These are phyloP conservation scores for Ephemerocybe angulata DNA, from an alignment of 768 basidiomycete species.

Conservation along the genomic window DNA sequence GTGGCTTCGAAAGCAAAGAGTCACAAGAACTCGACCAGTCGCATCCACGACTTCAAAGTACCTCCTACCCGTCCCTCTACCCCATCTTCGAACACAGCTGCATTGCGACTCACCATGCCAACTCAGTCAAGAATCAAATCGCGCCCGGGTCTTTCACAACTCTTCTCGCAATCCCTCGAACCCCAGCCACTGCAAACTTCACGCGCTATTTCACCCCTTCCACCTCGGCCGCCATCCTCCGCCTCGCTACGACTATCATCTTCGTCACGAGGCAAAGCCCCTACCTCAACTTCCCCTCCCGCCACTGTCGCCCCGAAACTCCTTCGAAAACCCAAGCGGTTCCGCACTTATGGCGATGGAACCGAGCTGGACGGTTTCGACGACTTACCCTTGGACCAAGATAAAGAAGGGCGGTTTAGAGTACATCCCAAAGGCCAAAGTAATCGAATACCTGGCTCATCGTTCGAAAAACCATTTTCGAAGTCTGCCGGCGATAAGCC, in stretches of 20 bases:
- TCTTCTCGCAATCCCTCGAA: conserved; percentile 56
- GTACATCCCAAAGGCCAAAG: conserved; percentile 70
- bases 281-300: conserved; percentile 31
- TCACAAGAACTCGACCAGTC: conserved; percentile 62
- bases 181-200: conserved; percentile 30
- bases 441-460: conserved; percentile 58
- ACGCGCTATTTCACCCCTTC: conserved; percentile 58
- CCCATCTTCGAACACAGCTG: conserved; percentile 72
- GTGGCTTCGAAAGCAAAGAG: conserved; percentile 78
- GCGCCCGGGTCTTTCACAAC: conserved; percentile 69
- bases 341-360: conserved; percentile 76
- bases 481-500: conserved; percentile 25
- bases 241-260: conserved; percentile 36
- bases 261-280: conserved; percentile 23
- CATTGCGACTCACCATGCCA: conserved; percentile 83
- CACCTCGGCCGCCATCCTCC: conserved; percentile 52
- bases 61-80: conserved; percentile 80
- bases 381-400: conserved; percentile 82
- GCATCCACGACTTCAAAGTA: conserved; percentile 62
- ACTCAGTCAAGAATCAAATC: conserved; percentile 73
- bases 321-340: conserved; percentile 73
- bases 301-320: conserved; percentile 55
- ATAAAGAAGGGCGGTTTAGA: conserved; percentile 71
- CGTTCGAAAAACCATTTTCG: conserved; percentile 33
- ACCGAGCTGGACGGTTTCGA: conserved; percentile 88